These are phyloP conservation scores for Volutella citrinella DNA, from an alignment of 2,329 filamentous ascomycete genomes.

Conservation along the genomic window DNA sequence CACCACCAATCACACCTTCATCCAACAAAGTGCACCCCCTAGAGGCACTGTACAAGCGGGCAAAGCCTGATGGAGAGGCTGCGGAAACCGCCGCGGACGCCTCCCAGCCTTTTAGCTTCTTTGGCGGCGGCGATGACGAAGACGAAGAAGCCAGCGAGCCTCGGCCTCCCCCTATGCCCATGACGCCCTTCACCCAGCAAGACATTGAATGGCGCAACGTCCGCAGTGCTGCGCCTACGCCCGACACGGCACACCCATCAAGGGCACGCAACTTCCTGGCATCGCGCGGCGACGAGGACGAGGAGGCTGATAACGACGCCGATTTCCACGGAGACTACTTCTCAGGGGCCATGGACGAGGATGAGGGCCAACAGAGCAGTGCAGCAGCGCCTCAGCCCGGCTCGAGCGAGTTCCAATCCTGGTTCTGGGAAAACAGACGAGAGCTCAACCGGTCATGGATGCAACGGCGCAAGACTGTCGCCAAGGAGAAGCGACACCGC, in stretches of 20 bases:
- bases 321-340: too few relatives aligned
- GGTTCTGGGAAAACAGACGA: constrained; percentile 66
- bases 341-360: constrained; percentile 25
- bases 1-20: constrained; percentile 42
- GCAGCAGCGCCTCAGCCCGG: constrained; percentile 24
- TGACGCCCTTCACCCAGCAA: constrained; percentile 79
- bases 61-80: constrained; percentile 43
- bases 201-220: constrained; percentile 72
- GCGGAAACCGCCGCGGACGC: constrained; percentile 36
- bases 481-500: constrained; percentile 65
- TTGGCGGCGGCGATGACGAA: constrained; percentile 49
- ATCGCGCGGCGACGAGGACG: constrained; percentile 37
- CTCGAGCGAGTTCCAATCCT: constrained; percentile 58
- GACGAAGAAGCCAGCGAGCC: constrained; percentile 31
- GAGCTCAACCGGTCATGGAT: constrained; percentile 67
- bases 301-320: constrained; percentile 46
- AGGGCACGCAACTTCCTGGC: constrained; percentile 60
- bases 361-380: constrained; percentile 17
- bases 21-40: constrained; percentile 71
- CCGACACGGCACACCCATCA: constrained; percentile 80
- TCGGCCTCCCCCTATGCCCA: constrained; percentile 48
- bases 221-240: constrained; percentile 91
- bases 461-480: constrained; percentile 57
- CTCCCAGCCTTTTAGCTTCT: constrained; percentile 78
- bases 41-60: constrained; percentile 85